Conservation (phyloP, 495 filamentous ascomycete genomes). For the Penicillium tannophilum region DNA sequence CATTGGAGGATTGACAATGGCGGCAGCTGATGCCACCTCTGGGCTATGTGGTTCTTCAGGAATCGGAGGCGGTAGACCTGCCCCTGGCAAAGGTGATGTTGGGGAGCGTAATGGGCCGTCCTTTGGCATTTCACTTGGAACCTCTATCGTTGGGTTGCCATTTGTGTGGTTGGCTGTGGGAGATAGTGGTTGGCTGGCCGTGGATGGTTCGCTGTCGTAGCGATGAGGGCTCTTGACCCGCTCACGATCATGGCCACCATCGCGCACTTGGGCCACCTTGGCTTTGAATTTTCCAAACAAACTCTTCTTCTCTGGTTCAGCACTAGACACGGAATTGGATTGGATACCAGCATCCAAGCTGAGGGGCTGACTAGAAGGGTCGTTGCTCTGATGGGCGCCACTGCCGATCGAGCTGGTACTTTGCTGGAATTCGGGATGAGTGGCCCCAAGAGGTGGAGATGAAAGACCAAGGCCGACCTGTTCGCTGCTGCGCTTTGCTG, state of each 20-base stretch:
- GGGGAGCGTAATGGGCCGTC: conserved; percentile 32
- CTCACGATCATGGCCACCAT: conserved; percentile 62
- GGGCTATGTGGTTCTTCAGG: conserved; percentile 45
- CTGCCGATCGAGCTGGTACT: conserved; percentile 73
- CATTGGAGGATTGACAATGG: not conserved
- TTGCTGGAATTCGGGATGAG: conserved; percentile 64
- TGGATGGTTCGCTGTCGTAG: conserved; percentile 34
- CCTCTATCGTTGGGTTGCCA: conserved; percentile 32
- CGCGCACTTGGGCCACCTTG: conserved; percentile 78
- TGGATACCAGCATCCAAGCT: conserved; percentile 41
- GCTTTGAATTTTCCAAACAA: conserved; percentile 81
- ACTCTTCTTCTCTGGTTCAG: conserved; percentile 64
- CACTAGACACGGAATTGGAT: conserved; percentile 36
- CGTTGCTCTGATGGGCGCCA: conserved; percentile 39
- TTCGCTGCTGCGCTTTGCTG: conserved; percentile 58
- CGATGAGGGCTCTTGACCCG: conserved; percentile 57
- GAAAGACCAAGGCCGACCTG: conserved; percentile 43
- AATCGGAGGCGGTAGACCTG: conserved; percentile 41
- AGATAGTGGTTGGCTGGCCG: conserved; percentile 31
- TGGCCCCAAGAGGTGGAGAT: conserved; percentile 57
- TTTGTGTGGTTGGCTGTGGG: conserved; percentile 24
- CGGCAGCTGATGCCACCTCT: conserved; percentile 16
- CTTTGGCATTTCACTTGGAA: conserved; percentile 23
- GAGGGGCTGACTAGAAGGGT: conserved; percentile 43
- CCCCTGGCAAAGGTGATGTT: conserved; percentile 36